These are phyloP conservation scores for Pulicaria dysenterica DNA, from an alignment of 129 eudicot genomes.

Conservation along the genomic window DNA sequence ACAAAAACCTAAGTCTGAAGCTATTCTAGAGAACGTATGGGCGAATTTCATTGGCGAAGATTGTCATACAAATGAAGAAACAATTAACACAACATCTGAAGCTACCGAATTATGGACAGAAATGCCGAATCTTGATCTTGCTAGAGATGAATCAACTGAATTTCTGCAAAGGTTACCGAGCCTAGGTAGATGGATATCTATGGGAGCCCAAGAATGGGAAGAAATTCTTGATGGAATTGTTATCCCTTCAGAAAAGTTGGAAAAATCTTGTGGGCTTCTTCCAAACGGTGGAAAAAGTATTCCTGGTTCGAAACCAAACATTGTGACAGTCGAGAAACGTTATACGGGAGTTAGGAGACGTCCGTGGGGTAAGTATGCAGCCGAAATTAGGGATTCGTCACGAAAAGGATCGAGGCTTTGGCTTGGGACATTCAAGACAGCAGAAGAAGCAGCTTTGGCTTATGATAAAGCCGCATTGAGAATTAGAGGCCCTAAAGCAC, in stretches of 20 bases:
- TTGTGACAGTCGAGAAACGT: constrained; percentile 38
- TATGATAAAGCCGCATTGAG: constrained; percentile 87
- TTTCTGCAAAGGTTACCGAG: constrained; percentile 72
- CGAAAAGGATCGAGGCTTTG: constrained; percentile 71
- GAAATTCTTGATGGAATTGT: constrained; percentile 52
- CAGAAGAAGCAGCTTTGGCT: constrained; percentile 89
- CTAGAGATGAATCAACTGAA: constrained; percentile 33
- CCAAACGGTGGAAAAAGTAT: background rate
- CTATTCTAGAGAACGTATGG: constrained; percentile 79
- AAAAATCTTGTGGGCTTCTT: background rate
- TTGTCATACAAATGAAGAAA: constrained; percentile 28
- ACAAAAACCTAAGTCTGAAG: constrained; percentile 32
- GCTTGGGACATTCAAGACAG: constrained; percentile 82
- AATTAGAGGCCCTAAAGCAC: constrained; percentile 71
- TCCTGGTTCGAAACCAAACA: background rate
- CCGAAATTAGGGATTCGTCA: constrained; percentile 82
- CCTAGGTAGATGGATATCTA: constrained; percentile 85
- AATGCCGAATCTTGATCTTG: constrained; percentile 46
- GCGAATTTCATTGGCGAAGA: constrained; percentile 61
- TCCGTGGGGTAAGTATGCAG: constrained; percentile 92
- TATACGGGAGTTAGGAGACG: constrained; percentile 84
- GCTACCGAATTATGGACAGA: constrained; percentile 46
- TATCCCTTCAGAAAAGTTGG: constrained; percentile 19
- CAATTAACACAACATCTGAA: background rate
- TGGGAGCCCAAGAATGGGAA: constrained; percentile 90